phyloP scores from a whole-genome alignment of 2,329 filamentous ascomycete species.

The Monosporascus sp. region DNA sequence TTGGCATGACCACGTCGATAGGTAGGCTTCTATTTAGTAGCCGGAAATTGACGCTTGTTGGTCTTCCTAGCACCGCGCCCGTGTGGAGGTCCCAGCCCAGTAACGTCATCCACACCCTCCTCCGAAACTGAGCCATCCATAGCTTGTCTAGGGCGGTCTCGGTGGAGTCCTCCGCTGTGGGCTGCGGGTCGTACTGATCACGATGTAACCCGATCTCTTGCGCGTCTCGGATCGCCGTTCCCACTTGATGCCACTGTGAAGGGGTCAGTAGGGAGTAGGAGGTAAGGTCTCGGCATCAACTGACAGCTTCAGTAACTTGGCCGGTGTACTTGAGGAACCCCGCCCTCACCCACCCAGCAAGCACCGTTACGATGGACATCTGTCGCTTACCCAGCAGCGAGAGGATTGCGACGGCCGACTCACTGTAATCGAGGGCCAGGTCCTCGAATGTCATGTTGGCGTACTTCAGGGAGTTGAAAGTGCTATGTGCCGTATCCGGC shows the following conservation, averaged over 20 bases:
- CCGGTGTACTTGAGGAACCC: slow-evolving; percentile 55
- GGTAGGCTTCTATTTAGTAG: slow-evolving; percentile 44
- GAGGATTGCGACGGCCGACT: slow-evolving; percentile 49
- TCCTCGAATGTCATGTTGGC: slow-evolving; percentile 57
- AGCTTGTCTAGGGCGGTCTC: slow-evolving; percentile 50
- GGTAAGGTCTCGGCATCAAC: slow-evolving; percentile 11
- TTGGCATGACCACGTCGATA: slow-evolving; percentile 46
- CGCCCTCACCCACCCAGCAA: slow-evolving; percentile 52
- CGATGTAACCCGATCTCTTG: slow-evolving; percentile 58
- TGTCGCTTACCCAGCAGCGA: slow-evolving; percentile 51
- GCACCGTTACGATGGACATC: slow-evolving; percentile 50
- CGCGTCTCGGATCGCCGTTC: slow-evolving; percentile 53
- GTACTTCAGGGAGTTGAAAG: slow-evolving; percentile 53
- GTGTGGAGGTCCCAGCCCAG: slow-evolving; percentile 51
- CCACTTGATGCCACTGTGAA: slow-evolving; percentile 49
- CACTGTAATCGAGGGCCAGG: slow-evolving; percentile 55
- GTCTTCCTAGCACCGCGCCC: slow-evolving; percentile 47
- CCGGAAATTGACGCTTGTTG: slow-evolving; percentile 49
- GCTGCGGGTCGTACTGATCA: slow-evolving; percentile 46
- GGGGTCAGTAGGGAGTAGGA: slow-evolving; percentile 6
- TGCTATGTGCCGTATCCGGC: slow-evolving; percentile 40
- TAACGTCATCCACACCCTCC: slow-evolving; percentile 52
- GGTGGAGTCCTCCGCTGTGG: slow-evolving; percentile 35
- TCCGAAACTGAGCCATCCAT: slow-evolving; percentile 52
- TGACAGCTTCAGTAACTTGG: slow-evolving; percentile 51